Evolutionary conservation across 441 rosid species (phyloP), one percentile per base, ranked within the genome.

Genomic region (Cnidoscolus chayamansa): DNA sequence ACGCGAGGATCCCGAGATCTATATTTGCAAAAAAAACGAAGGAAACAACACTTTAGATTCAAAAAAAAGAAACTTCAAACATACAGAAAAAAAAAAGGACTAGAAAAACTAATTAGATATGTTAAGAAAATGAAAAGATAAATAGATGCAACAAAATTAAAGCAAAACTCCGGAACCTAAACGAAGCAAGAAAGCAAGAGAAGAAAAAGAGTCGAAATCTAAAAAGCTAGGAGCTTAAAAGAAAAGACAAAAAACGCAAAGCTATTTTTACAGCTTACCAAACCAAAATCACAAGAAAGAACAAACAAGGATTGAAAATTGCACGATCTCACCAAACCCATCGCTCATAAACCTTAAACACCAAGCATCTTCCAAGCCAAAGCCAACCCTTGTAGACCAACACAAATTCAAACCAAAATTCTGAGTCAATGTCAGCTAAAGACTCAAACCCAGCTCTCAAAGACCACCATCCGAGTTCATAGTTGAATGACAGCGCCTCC

Each of bases 241-340:
- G 75, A 74, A 74, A 80, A 82, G 87, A 77, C 79, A 82, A 75
- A 84, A 25, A 81, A 81, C 83, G 87, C 80, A 78, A 25, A 81
- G 79, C 76, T 80, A 63, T 65, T 68, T 79, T 81, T 66, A 83
- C 86, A 80, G 87, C 88, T 81, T 78, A 87, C 88, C 86, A 82
- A 85, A 83, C 86, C 40, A 78, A 64, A 72, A 70, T 31, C 55
- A 59, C 69, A 83, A 80, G 79, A 63, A 82, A 84, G 78, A 65
- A 77, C 48, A 75, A 60, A 72, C 80, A 82, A 79, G 78, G 77
- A 87, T 83, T 85, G 74, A 72, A 61, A 61, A 56, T 71, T 76
- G 81, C 89, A 78, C 83, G 72, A 80, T 72, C 81, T 82, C 86
- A 81, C 88, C 88, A 86, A 25, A 86, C 81, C 78, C 75, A 79